Evolutionary conservation across 805 yeast species (phyloP).

Genomic region (Pichia heedii): DNA sequence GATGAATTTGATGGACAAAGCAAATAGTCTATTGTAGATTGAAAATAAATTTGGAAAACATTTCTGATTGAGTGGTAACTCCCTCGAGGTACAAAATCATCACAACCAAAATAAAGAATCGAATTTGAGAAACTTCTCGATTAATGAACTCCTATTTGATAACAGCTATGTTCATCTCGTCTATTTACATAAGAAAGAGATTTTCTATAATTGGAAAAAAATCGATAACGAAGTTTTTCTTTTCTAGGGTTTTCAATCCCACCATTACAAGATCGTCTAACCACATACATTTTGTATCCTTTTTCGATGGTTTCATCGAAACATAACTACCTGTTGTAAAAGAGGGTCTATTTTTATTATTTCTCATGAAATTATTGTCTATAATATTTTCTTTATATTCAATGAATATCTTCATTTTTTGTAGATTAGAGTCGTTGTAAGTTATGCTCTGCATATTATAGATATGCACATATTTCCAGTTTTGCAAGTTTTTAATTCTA

Average conservation of each 20-base stretch:
- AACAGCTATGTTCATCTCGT: no score
- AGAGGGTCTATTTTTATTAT: constrained; percentile 1
- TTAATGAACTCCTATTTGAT: no score
- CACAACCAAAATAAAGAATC: no score
- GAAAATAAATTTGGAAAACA: no score
- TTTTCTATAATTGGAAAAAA: background rate
- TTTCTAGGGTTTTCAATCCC: background rate
- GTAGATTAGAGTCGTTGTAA: background rate
- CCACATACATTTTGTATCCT: constrained; percentile 2
- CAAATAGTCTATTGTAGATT: no score
- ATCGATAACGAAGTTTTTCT: constrained; percentile 2
- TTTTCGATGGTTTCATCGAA: background rate
- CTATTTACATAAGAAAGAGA: background rate
- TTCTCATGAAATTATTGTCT: background rate
- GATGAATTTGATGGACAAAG: no score
- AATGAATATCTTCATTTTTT: constrained; percentile 2
- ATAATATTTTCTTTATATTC: constrained; percentile 5
- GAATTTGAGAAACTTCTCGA: no score
- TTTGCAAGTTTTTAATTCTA: background rate
- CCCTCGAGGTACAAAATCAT: no score
- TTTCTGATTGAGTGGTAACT: no score
- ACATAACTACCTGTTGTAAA: constrained; percentile 3
- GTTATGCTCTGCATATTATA: background rate
- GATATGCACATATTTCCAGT: constrained; percentile 6
- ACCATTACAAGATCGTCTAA: constrained; percentile 6